A percentile compares a stretch with the other conserved stretches of the same genome.
phyloP scores from a whole-genome alignment of 768 basidiomycete genomes.

The Tremella mesenterica region DNA sequence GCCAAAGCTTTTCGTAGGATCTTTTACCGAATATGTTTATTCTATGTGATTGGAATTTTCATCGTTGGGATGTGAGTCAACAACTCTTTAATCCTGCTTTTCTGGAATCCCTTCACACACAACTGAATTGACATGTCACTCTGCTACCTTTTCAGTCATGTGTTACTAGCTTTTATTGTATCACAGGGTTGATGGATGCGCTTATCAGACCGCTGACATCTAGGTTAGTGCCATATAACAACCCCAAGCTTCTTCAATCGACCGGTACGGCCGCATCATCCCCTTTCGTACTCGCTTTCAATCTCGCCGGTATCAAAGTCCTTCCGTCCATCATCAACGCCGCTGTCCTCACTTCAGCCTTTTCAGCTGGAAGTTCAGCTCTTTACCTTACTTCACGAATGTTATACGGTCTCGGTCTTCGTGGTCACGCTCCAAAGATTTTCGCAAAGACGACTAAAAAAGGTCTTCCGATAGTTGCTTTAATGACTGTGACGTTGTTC shows the following conservation, averaged over 20 bases:
- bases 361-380: slow-evolving; percentile 19
- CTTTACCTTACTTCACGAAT: slow-evolving; percentile 15
- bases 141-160: too few relatives aligned
- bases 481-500: slow-evolving; percentile 62
- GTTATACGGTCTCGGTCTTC: slow-evolving; percentile 35
- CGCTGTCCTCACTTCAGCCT: slow-evolving; percentile 33
- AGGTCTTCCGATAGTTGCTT: slow-evolving; percentile 70
- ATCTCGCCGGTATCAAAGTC: slow-evolving; percentile 37
- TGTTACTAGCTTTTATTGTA: too few relatives aligned
- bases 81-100: slow-evolving; percentile 65
- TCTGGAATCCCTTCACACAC: slow-evolving; percentile 46
- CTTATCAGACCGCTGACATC: too few relatives aligned
- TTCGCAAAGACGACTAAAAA: slow-evolving; percentile 60
- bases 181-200: background rate
- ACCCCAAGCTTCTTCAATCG: slow-evolving; percentile 24
- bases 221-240: slow-evolving; percentile 33
- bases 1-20: slow-evolving; percentile 19
- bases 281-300: slow-evolving; percentile 44
- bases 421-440: slow-evolving; percentile 72
- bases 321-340: slow-evolving; percentile 42
- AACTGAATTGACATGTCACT: too few relatives aligned
- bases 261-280: slow-evolving; percentile 40
- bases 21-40: slow-evolving; percentile 30
- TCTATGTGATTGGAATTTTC: slow-evolving; percentile 33
- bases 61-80: slow-evolving; percentile 42